Base-by-base conservation (phyloP, 495 filamentous ascomycete genomes). In the Talaromyces liani region DNA sequence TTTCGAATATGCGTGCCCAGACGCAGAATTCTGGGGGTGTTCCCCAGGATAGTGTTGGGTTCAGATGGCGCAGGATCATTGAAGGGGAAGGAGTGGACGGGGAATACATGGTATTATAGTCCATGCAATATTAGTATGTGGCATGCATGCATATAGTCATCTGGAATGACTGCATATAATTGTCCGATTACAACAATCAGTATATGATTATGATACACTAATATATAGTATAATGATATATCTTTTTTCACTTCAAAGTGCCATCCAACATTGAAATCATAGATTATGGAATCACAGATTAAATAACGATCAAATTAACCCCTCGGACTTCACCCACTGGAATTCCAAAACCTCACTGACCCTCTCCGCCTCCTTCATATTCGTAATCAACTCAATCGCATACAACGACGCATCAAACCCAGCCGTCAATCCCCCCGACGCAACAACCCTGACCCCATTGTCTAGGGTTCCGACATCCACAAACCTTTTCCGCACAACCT, bases 381-480 rank as follows among this genome's bases (percentile, higher is more conserved):
- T 49, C 45, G 45, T 49, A 20, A 49, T 9, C 45, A 49, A 4
- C 45, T 68, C 60, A 20, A 51, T 57, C 6, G 63, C 49, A 58
- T 58, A 66, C 59, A 68, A 39, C 29, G 57, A 34, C 29, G 59
- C 66, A 63, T 68, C 60, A 22, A 68, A 60, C n/a, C 56, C 60
- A 62, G 64, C 63, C 9, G 65, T 68, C 31, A 68, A 60, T 12
- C 66, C 66, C 8, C 64, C 66, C 49, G 66, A 61, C 36, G 49
- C 54, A 27, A 68, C 34, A 12, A 68, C 25, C 31, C 61, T 51
- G 10, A 63, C 27, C 6, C 66, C 67, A 57, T 64, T 57, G 18
- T 60, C 49, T 31, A 57, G 56, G 33, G 45, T 20, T 2, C 66
- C 66, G 3, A 61, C 47, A 39, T 68, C 66, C n/a, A 64, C 61